Evolutionary conservation across 768 basidiomycete genomes (phyloP), one percentile per base, ranked within the genome.

Genomic region (Amylocystis lapponica): DNA sequence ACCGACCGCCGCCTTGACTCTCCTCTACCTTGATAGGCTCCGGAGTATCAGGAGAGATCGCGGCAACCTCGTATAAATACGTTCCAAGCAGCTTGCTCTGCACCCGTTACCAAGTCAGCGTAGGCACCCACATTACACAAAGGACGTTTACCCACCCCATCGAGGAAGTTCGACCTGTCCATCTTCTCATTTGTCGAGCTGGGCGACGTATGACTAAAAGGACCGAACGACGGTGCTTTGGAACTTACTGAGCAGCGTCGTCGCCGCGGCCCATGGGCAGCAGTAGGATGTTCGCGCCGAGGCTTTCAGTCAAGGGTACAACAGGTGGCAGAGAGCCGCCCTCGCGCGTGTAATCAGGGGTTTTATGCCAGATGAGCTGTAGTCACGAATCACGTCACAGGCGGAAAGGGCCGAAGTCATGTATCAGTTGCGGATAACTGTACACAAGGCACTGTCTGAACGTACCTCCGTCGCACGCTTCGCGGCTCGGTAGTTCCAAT

Each of bases 111-210:
- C 39, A 9, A 9, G 25, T 3, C 10, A 17, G 21, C 14, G 25
- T 22, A 21, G 23, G 10, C 11, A 20, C 25, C 38, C 19, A 38
- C 27, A 11, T n/a, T 2, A 39, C 10, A 45, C 27, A 10, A 20
- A 32, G 11, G 10, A 19, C 13, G 9, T 13, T 20, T n/a, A 57
- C 79, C 62, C 61, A 82, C 86, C 58, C 81, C 84, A 63, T 85
- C 67, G 48, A 93, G 82, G 63, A 81, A 94, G 68, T 95, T 95
- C 39, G 76, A 78, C 39, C 68, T 69, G 63, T 95, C 90, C 41
- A 95, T 67, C 63, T 95, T 95, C 71, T 94, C 92, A 60, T 92
- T 91, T 11, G 85, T 88, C 39, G 85, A 86, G 62, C 85, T 86
- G 48, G 2, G 43, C 9, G 43, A 22, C 34, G 21, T 32, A 39